Conservation (phyloP, 805 yeast species). For the Ogataea methanolica region DNA sequence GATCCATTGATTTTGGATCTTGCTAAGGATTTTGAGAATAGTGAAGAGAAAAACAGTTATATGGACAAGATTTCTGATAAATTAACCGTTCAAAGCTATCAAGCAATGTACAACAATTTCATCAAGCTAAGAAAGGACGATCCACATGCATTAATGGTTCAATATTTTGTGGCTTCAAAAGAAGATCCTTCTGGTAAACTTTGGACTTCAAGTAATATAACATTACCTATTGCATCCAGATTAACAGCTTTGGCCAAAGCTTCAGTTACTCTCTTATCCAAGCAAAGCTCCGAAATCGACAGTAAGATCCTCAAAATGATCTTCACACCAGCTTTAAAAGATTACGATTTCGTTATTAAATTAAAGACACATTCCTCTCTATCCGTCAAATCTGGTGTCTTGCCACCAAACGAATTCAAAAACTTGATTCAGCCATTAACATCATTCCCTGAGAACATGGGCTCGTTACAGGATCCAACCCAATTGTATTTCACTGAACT, state of each 20-base stretch:
- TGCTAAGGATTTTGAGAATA: slow-evolving; percentile 40
- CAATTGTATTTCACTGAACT: slow-evolving; percentile 58
- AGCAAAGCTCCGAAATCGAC: slow-evolving; percentile 27
- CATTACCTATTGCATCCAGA: slow-evolving; percentile 79
- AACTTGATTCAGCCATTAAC: slow-evolving; percentile 43
- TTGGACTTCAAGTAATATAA: slow-evolving; percentile 48
- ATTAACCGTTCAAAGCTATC: slow-evolving; percentile 56
- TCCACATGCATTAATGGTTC: slow-evolving; percentile 75
- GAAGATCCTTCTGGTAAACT: slow-evolving; percentile 82
- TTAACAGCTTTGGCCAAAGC: slow-evolving; percentile 82
- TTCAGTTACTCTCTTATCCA: slow-evolving; percentile 49
- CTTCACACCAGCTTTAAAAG: slow-evolving; percentile 78
- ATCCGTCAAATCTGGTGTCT: slow-evolving; percentile 49
- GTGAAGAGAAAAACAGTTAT: slow-evolving; percentile 22
- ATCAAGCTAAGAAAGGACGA: slow-evolving; percentile 67
- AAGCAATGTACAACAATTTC: slow-evolving; percentile 59
- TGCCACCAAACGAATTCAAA: slow-evolving; percentile 52
- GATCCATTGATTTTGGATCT: slow-evolving; percentile 79
- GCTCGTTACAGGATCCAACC: slow-evolving; percentile 48
- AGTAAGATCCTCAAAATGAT: slow-evolving; percentile 44
- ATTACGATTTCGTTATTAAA: slow-evolving; percentile 75
- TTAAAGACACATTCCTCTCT: slow-evolving; percentile 39
- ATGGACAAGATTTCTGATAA: slow-evolving; percentile 52
- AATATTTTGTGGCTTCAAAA: slow-evolving; percentile 77
- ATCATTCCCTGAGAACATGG: slow-evolving; percentile 36